phyloP scores from a whole-genome alignment of 306 rosid genomes.

The Glycine latifolia region DNA sequence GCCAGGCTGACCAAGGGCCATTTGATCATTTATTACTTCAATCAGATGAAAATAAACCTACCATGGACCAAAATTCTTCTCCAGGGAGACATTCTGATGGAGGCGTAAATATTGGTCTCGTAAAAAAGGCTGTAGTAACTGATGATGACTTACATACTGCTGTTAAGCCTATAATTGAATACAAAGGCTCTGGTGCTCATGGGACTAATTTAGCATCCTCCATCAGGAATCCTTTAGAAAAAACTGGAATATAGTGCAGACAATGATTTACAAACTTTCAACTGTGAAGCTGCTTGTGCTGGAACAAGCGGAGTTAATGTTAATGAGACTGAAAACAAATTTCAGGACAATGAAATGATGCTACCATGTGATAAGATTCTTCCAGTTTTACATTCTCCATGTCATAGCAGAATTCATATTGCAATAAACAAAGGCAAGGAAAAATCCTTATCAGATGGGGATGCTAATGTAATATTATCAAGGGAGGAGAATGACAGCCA shows the following conservation, averaged over 20 bases:
- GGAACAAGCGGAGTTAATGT: constrained; percentile 43
- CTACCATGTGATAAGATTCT: constrained; percentile 41
- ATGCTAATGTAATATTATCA: constrained; percentile 53
- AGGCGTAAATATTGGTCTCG: constrained; percentile 45
- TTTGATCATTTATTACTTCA: constrained; percentile 43
- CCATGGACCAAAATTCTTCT: constrained; percentile 47
- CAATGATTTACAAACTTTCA: constrained; percentile 60
- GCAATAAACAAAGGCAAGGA: constrained; percentile 73
- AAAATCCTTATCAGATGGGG: constrained; percentile 65
- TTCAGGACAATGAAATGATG: constrained; percentile 48
- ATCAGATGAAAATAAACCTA: constrained; percentile 53
- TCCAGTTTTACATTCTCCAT: constrained; percentile 56
- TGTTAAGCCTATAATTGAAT: constrained; percentile 21
- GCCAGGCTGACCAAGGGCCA: constrained; percentile 43
- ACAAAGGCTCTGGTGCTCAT: constrained; percentile 46
- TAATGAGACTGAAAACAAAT: constrained; percentile 44
- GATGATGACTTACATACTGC: too few relatives aligned
- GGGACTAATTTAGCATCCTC: constrained; percentile 44
- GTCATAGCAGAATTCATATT: constrained; percentile 52
- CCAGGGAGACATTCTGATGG: constrained; percentile 35
- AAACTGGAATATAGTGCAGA: constrained; percentile 71
- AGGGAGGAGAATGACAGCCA: constrained; percentile 66
- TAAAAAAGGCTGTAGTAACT: constrained; percentile 26
- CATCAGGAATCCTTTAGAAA: constrained; percentile 47
- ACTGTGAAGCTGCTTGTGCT: constrained; percentile 45